A percentile compares a stretch with the other conserved stretches of the same genome.
Conservation (phyloP, 108 stramenopile species). For the Epithemia pelagica region DNA sequence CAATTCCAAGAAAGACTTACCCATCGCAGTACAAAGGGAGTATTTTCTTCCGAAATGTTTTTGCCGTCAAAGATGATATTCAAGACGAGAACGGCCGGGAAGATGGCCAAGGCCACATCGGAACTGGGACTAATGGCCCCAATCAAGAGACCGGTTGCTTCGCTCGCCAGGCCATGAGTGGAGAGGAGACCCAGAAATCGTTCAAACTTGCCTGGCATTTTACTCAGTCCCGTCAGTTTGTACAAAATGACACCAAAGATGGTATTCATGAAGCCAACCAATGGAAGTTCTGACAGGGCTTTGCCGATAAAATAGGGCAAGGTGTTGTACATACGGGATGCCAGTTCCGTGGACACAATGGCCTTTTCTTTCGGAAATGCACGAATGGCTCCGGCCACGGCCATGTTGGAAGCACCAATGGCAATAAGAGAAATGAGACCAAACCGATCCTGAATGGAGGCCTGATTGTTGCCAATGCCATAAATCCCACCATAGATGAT, state of each 20-base stretch:
- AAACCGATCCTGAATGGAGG: slow-evolving; percentile 79
- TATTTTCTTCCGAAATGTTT: slow-evolving; percentile 81
- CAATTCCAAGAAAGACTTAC: too few species aligned
- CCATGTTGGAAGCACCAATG: slow-evolving; percentile 84
- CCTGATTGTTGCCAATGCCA: slow-evolving; percentile 57
- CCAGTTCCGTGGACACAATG: slow-evolving; percentile 66
- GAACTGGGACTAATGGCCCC: slow-evolving; percentile 56
- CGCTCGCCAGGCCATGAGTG: slow-evolving; percentile 66
- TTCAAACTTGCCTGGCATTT: slow-evolving; percentile 41
- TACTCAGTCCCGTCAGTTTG: slow-evolving; percentile 63
- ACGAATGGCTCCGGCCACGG: slow-evolving; percentile 71
- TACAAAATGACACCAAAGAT: slow-evolving; percentile 83
- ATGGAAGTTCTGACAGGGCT: slow-evolving; percentile 87
- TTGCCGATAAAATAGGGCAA: slow-evolving; percentile 90
- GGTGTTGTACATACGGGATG: slow-evolving; percentile 67
- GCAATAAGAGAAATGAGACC: slow-evolving; percentile 75
- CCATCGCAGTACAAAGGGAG: slow-evolving; percentile 60
- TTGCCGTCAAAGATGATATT: slow-evolving; percentile 89
- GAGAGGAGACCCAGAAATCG: slow-evolving; percentile 71
- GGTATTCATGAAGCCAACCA: slow-evolving; percentile 68
- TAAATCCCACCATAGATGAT: slow-evolving; percentile 86
- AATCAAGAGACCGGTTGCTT: slow-evolving; percentile 67
- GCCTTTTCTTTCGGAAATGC: slow-evolving; percentile 85
- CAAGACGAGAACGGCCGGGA: slow-evolving; percentile 77
- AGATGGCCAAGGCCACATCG: slow-evolving; percentile 74